Conservation (phyloP, 208 protist genomes). For the Crithidia thermophila region DNA sequence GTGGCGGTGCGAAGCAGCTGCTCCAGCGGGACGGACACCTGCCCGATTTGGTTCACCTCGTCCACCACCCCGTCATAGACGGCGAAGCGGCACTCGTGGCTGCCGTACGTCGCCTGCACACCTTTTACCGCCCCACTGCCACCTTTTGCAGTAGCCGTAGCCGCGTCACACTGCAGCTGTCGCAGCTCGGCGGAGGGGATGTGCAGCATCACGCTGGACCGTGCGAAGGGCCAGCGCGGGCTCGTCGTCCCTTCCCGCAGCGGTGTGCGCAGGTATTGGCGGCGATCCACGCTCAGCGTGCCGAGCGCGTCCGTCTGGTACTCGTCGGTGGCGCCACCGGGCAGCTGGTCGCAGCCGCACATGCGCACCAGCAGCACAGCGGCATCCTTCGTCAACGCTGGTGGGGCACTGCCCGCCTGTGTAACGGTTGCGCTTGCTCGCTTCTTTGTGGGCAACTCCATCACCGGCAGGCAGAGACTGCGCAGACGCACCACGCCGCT, state of each 20-base stretch:
- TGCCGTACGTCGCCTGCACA: neutral
- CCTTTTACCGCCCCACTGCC: neutral
- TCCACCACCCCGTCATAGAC: constrained; percentile 84
- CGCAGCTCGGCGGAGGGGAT: constrained; percentile 27
- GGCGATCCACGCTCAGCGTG: constrained; percentile 39
- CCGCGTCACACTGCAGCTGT: neutral
- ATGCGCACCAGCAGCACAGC: constrained; percentile 59
- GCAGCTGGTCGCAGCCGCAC: constrained; percentile 51
- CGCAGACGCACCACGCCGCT: constrained; percentile 41
- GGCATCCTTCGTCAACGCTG: neutral
- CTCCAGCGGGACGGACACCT: constrained; percentile 55
- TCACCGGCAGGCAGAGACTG: constrained; percentile 25
- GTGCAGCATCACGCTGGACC: constrained; percentile 52
- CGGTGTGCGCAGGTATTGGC: constrained; percentile 51
- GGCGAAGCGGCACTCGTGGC: constrained; percentile 36
- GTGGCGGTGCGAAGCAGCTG: constrained; percentile 54
- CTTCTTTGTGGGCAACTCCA: constrained; percentile 30
- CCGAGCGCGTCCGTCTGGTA: constrained; percentile 66
- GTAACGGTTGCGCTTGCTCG: no score
- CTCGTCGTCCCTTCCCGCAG: constrained; percentile 45
- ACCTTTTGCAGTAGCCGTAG: neutral
- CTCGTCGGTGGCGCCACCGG: constrained; percentile 46
- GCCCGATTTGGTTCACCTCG: constrained; percentile 71
- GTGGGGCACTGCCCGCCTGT: no score
- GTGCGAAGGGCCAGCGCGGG: constrained; percentile 43